Percentiles rank a stretch among this genome's conserved stretches.
phyloP scores from a whole-genome alignment of 495 filamentous ascomycete species.

The Clavariopsis aquatica region DNA sequence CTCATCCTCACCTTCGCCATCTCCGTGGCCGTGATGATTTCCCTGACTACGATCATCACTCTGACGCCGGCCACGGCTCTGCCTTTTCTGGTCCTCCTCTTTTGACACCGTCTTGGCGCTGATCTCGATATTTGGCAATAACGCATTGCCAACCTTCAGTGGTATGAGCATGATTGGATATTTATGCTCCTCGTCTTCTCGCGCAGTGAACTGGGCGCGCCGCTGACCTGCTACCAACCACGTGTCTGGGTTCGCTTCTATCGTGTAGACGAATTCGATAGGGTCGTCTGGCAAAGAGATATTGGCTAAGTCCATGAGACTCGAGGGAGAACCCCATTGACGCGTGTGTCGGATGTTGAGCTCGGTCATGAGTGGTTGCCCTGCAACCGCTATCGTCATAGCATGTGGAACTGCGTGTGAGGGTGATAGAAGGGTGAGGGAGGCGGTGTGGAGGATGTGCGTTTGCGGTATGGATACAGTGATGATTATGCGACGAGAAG shows the following conservation, averaged over 20 bases:
- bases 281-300: slow-evolving; percentile 46
- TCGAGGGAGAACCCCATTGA: slow-evolving; percentile 62
- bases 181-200: slow-evolving; percentile 51
- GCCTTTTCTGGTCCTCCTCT: slow-evolving; percentile 33
- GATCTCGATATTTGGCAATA: slow-evolving; percentile 78
- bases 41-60: too few species aligned
- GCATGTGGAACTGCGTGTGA: slow-evolving; percentile 36
- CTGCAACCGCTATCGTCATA: slow-evolving; percentile 56
- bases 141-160: slow-evolving; percentile 70
- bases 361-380: slow-evolving; percentile 70
- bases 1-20: slow-evolving; percentile 28
- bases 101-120: slow-evolving; percentile 46
- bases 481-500: slow-evolving; percentile 53
- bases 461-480: slow-evolving; percentile 86
- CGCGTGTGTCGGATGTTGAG: slow-evolving; percentile 75
- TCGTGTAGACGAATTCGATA: slow-evolving; percentile 80
- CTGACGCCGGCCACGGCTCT: slow-evolving; percentile 35
- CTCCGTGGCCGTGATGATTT: background rate
- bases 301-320: slow-evolving; percentile 34
- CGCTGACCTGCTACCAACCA: slow-evolving; percentile 86
- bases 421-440: slow-evolving; percentile 58
- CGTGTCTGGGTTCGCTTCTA: slow-evolving; percentile 70
- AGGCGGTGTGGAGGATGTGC: slow-evolving; percentile 79
- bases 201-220: slow-evolving; percentile 71
- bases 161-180: slow-evolving; percentile 75